Base-by-base conservation (phyloP, 306 rosid species). In the Dryas alaskensis region DNA sequence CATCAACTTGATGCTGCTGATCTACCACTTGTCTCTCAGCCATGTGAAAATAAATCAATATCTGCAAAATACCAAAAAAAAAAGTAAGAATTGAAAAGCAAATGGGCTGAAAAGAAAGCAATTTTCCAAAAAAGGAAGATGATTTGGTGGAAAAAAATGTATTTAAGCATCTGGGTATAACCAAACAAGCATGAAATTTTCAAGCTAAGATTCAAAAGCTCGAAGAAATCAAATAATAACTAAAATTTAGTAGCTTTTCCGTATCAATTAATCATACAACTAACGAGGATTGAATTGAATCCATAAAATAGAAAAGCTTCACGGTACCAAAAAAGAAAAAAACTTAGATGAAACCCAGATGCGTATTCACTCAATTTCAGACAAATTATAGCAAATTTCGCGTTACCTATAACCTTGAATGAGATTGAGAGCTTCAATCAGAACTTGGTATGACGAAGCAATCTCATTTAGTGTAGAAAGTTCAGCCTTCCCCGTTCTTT, bases 11-110 rank as follows among this genome's bases (percentile, higher is more conserved):
- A 63, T 80, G 85, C 72, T 87, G 97, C 58, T 82, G 88, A 46
- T 87, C 91, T 25, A 73, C 59, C 42, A 22, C 67, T 79, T 84
- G 92, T 22, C 92, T 81, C 66, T 93, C 98, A 82, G 85, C 91
- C 98, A 93, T 92, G 45, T 46, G 44, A 11, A 42, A 73, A 48
- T 27, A 7, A 27, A 9, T 17, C 76, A 72, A 9, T 2, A 47
- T 14, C 69, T 61, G 60, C 40, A 73, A 31, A 61, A 47, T 0
- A 45, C 17, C 58, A 40, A 47, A 14, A 50, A 60, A 55, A 11
- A 31, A 39, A 69, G 39, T 17, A n/a, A 40, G 12, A 40, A 17
- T 42, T 6, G 11, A 5, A 53, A 10, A 5, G 51, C 8, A 73
- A 73, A 48, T 61, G 42, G 10, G 40, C 37, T 5, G 5, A 11